A percentile compares a stretch with the other conserved stretches of the same genome.
Evolutionary conservation across 1,139 yeast genomes (phyloP).

Genomic region (Hansenula lynferdii): DNA sequence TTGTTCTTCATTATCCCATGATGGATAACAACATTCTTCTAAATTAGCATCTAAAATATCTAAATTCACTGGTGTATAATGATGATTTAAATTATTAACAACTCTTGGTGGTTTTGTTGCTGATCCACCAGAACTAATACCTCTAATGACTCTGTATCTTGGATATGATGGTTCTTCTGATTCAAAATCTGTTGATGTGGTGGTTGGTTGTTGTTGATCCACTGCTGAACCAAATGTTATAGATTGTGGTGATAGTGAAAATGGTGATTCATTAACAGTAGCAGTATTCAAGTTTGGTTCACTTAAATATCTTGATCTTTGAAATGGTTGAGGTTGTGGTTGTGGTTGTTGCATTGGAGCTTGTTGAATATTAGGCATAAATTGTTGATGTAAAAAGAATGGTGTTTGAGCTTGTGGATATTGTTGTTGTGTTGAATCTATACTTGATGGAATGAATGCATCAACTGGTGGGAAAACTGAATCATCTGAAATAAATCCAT

Average conservation of each 20-base stretch:
- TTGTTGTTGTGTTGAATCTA: not conserved
- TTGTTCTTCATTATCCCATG: conserved; percentile 43
- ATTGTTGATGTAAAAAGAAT: conserved; percentile 1
- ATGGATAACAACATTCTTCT: conserved; percentile 43
- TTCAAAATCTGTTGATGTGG: conserved; percentile 5
- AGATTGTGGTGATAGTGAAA: conserved; percentile 15
- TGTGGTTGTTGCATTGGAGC: too few species aligned
- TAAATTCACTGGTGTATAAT: conserved; percentile 43
- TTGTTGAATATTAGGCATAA: conserved; percentile 1
- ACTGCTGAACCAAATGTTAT: conserved; percentile 4
- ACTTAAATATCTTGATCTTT: conserved; percentile 10
- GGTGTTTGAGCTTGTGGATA: not conserved
- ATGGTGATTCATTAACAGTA: conserved; percentile 8
- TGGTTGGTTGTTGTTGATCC: conserved; percentile 4
- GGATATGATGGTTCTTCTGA: conserved; percentile 8
- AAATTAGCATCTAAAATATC: conserved; percentile 39
- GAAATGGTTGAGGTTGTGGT: conserved; percentile 4
- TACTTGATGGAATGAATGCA: conserved; percentile 6
- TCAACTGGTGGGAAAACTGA: conserved; percentile 6
- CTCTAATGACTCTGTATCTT: conserved; percentile 45
- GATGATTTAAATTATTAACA: conserved; percentile 27
- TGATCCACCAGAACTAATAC: conserved; percentile 55
- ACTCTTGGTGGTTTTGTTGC: conserved; percentile 49
- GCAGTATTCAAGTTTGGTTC: conserved; percentile 11
- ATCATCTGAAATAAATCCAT: not conserved